Evolutionary conservation across 768 basidiomycete species (phyloP).

Genomic region (Ephemerocybe angulata): DNA sequence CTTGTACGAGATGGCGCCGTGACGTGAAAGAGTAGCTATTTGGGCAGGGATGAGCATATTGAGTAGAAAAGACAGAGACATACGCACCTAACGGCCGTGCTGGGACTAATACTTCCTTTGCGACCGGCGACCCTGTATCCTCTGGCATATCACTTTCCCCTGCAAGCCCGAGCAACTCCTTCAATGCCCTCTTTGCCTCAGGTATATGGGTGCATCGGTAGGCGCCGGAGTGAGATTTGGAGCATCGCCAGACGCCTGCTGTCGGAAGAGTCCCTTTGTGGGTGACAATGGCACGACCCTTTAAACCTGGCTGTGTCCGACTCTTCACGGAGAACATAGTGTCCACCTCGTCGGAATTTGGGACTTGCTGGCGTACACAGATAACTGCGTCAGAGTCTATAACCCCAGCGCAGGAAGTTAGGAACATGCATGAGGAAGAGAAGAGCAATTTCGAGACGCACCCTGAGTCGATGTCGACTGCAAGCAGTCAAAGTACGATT

Average conservation of each 20-base stretch:
- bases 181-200: not conserved
- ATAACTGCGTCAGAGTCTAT: not conserved
- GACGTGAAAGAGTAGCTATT: not conserved
- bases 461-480: not conserved
- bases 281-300: not conserved
- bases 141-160: too few species aligned
- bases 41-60: too few species aligned
- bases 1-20: constrained; percentile 12
- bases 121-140: too few species aligned
- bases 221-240: too few species aligned
- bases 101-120: not conserved
- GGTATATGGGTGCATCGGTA: too few species aligned
- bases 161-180: not conserved
- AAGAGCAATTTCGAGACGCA: not conserved
- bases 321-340: not conserved
- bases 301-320: not conserved
- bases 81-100: not conserved
- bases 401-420: too few species aligned
- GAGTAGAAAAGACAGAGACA: not conserved
- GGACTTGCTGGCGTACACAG: not conserved
- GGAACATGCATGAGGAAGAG: too few species aligned
- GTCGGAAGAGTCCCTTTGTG: not conserved
- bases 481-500: not conserved
- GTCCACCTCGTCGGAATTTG: not conserved
- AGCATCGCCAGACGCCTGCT: not conserved